Percentiles rank a stretch among this genome's conserved stretches.
Conservation (phyloP, 2,329 filamentous ascomycete species). For the Akanthomyces dipterigenus region DNA sequence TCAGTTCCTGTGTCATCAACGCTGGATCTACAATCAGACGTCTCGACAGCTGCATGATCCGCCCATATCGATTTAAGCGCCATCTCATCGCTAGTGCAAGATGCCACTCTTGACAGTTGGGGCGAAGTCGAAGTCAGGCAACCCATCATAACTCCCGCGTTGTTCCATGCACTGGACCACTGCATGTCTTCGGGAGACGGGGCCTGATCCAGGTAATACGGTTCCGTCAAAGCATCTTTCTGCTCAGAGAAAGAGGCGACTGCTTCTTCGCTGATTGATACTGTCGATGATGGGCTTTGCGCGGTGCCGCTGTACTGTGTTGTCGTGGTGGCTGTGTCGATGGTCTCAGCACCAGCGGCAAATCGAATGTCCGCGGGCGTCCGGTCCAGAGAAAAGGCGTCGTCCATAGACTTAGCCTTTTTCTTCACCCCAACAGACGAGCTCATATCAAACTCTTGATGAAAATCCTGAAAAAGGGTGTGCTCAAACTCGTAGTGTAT, state of each 20-base stretch:
- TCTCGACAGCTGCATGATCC: background rate
- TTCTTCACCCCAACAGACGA: background rate
- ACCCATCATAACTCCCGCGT: background rate
- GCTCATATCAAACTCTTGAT: background rate
- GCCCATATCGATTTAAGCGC: background rate
- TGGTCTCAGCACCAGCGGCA: background rate
- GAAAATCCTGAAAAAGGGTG: conserved; percentile 9
- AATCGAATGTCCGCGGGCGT: background rate
- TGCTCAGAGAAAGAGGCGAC: background rate
- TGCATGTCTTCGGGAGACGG: background rate
- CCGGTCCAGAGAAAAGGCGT: conserved; percentile 2
- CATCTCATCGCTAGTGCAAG: conserved; percentile 10
- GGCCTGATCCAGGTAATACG: background rate
- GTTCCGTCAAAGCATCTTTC: background rate
- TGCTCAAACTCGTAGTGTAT: conserved; percentile 12
- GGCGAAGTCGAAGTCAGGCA: conserved; percentile 1
- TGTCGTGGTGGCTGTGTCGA: background rate
- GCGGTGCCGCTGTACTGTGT: background rate
- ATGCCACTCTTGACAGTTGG: background rate
- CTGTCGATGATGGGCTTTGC: conserved; percentile 3
- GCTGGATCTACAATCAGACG: conserved; percentile 4
- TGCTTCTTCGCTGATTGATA: conserved; percentile 2
- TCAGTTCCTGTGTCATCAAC: background rate
- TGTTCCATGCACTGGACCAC: conserved; percentile 4
- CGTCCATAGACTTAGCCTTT: conserved; percentile 12